A percentile compares a stretch with the other conserved stretches of the same genome.
phyloP scores from a whole-genome alignment of 2,329 filamentous ascomycete species.

The Colletotrichum sp. region DNA sequence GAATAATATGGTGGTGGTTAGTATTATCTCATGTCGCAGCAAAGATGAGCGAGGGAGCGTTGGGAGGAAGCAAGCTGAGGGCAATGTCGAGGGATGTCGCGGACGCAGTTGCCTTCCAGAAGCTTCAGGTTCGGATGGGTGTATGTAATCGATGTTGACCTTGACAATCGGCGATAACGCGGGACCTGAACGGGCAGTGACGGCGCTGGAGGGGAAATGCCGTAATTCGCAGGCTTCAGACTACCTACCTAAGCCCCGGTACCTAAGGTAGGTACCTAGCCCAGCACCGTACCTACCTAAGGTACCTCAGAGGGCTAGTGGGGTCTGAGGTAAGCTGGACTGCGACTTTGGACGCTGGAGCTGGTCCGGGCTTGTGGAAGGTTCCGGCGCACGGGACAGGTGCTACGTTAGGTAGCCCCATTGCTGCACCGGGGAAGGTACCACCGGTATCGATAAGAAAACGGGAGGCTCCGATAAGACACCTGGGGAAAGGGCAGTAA shows the following conservation, averaged over 20 bases:
- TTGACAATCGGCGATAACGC: background rate
- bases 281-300: no score
- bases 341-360: background rate
- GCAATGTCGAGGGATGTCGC: background rate
- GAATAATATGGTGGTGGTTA: background rate
- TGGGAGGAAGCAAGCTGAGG: background rate
- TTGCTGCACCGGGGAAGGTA: background rate
- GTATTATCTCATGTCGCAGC: background rate
- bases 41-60: background rate
- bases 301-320: background rate
- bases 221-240: constrained; percentile 5
- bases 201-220: constrained; percentile 2
- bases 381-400: constrained; percentile 4
- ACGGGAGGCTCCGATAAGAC: background rate
- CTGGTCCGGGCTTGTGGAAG: constrained; percentile 10
- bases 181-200: background rate
- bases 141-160: constrained; percentile 16
- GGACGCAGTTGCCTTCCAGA: constrained; percentile 16
- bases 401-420: background rate
- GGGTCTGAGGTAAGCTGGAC: background rate
- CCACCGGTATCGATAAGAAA: background rate
- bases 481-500: background rate
- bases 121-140: constrained; percentile 21
- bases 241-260: background rate
- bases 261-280: background rate